These are phyloP conservation scores for Pleurotus tuber-regium DNA, from an alignment of 768 basidiomycete genomes.

Conservation along the genomic window DNA sequence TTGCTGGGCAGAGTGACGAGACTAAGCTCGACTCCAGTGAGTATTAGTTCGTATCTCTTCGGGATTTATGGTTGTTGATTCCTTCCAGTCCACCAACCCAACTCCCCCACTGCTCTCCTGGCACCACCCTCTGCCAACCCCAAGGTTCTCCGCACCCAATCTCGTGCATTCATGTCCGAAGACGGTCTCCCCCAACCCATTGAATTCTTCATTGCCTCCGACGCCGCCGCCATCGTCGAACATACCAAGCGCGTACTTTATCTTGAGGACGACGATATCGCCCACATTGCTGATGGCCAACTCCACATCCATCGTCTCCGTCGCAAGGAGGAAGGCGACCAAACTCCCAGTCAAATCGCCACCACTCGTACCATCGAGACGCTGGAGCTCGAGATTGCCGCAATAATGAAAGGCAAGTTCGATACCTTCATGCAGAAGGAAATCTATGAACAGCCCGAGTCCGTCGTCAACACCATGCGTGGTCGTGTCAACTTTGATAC, in stretches of 20 bases:
- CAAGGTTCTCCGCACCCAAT: slow-evolving; percentile 91
- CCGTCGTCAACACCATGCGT: slow-evolving; percentile 99
- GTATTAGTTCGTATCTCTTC: slow-evolving; percentile 20
- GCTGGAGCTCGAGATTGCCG: slow-evolving; percentile 97
- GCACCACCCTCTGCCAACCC: slow-evolving; percentile 62
- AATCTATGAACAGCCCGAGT: slow-evolving; percentile 98
- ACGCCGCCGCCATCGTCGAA: slow-evolving; percentile 94
- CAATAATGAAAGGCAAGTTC: slow-evolving; percentile 99
- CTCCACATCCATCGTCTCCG: slow-evolving; percentile 98
- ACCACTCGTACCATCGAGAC: slow-evolving; percentile 95
- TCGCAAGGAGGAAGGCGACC: slow-evolving; percentile 71
- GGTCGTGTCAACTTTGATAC: slow-evolving; percentile 98
- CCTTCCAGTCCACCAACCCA: slow-evolving; percentile 37
- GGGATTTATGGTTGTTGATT: neutral
- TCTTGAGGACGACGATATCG: slow-evolving; percentile 98
- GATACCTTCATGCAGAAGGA: slow-evolving; percentile 99
- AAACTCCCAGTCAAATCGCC: slow-evolving; percentile 57
- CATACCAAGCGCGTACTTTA: slow-evolving; percentile 99
- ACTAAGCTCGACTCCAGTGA: slow-evolving; percentile 38
- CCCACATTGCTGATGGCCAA: slow-evolving; percentile 95
- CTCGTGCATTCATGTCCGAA: slow-evolving; percentile 97
- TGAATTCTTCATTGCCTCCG: slow-evolving; percentile 99
- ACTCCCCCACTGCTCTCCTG: slow-evolving; percentile 58
- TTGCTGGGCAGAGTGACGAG: slow-evolving; percentile 62
- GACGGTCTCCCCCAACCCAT: slow-evolving; percentile 98